Evolutionary conservation across 1,139 yeast genomes (phyloP).

Genomic region (Hemisphaericaspora subhashii): DNA sequence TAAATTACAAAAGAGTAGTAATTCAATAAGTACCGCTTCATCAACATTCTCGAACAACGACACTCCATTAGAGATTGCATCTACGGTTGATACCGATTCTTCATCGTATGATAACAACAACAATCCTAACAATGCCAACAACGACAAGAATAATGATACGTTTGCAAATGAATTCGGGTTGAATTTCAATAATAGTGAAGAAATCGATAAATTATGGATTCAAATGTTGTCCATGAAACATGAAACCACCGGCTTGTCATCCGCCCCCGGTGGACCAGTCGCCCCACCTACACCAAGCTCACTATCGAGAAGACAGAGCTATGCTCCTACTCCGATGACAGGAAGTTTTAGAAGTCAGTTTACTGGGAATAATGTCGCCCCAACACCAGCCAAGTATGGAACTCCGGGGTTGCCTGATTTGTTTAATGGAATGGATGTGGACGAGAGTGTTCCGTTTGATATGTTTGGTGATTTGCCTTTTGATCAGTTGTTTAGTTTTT

Average conservation of each 20-base stretch:
- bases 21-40: conserved; percentile 5
- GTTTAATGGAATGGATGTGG: conserved; percentile 11
- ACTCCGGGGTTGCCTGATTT: background rate
- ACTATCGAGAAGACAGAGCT: conserved; percentile 6
- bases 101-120: conserved; percentile 1
- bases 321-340: conserved; percentile 6
- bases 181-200: conserved; percentile 31
- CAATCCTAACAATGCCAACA: conserved; percentile 1
- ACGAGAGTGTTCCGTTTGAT: conserved; percentile 21
- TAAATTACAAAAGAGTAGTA: conserved; percentile 3
- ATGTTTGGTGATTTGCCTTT: conserved; percentile 28
- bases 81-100: conserved; percentile 14
- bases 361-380: too few species aligned
- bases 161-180: conserved; percentile 20
- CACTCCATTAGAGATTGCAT: conserved; percentile 5
- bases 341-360: background rate
- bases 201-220: conserved; percentile 42
- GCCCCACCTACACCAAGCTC: background rate
- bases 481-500: conserved; percentile 14
- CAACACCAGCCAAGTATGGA: background rate
- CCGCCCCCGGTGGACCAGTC: conserved; percentile 1
- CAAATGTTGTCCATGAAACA: conserved; percentile 37
- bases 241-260: conserved; percentile 15
- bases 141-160: conserved; percentile 2
- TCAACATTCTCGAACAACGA: conserved; percentile 3